Base-by-base conservation (phyloP, 2,329 filamentous ascomycete species). In the Pseudofabraea citricarpa region DNA sequence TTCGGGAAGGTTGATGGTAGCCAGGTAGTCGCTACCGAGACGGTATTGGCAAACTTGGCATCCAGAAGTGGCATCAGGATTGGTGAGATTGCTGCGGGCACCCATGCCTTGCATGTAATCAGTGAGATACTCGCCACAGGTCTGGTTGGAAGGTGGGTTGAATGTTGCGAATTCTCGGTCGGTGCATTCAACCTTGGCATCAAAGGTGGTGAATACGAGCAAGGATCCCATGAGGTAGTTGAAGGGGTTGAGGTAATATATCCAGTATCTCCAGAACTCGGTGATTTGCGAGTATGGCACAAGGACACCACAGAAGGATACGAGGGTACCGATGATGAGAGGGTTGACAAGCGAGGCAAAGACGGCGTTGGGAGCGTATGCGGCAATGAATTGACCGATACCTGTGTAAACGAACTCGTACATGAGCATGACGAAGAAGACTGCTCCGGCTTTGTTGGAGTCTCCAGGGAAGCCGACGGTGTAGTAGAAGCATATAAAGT, bases 231-330 rank as follows among this genome's bases (percentile, higher is more conserved):
- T 76, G 4, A 82, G 63, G 46, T 81, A 82, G 63, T 75, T 79
- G 66, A 80, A 81, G 0, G 77, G 78, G 52, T 81, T 76, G 13
- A 79, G 56, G 41, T 68, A 80, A 63, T 81, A 81, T 5, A 70
- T 57, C 56, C 50, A 56, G 41, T 56, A 55, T 31, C 49, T 66
- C 85, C 85, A 90, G 62, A 89, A 89, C 1, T 62, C 53, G 7
- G 79, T 75, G 18, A 90, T 71, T 20, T 73, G 71, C 0, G 55
- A 49, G 49, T 83, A 87, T 0, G 85, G 84, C 0, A 89, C 85
- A 5, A 88, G 69, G 2, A 90, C 83, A 49, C 86, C 86, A 53
- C 84, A 89, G 67, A 90, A 90, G 1, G 75, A 77, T 7, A 87
- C 72, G 3, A 88, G 68, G 31, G 79, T 60, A 13, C 73, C 70